These are phyloP conservation scores for Capniomyces stellatus DNA, from an alignment of 371 early-diverging fungal species.

Conservation along the genomic window DNA sequence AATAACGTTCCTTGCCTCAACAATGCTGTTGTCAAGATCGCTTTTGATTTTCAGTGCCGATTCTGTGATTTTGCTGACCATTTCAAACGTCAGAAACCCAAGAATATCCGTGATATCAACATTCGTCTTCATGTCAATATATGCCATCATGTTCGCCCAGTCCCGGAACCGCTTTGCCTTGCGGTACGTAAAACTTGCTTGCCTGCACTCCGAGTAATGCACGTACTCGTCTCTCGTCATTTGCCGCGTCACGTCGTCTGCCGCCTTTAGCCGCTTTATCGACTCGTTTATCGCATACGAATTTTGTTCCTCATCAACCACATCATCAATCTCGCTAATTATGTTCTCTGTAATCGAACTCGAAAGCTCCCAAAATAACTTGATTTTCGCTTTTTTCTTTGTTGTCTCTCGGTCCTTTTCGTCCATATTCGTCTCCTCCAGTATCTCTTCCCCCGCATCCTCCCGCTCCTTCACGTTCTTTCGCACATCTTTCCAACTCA, in stretches of 20 bases:
- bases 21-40: conserved; percentile 9
- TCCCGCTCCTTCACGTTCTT: conserved; percentile 64
- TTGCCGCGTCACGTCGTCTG: conserved; percentile 78
- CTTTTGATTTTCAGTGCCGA: conserved; percentile 62
- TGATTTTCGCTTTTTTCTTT: conserved; percentile 42
- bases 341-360: conserved; percentile 57
- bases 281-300: conserved; percentile 75
- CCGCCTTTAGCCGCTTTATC: conserved; percentile 44
- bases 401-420: conserved; percentile 8
- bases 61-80: conserved; percentile 83
- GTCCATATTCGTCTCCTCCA: conserved; percentile 48
- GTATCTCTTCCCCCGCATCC: conserved; percentile 43
- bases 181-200: conserved; percentile 92
- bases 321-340: conserved; percentile 52
- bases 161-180: conserved; percentile 88
- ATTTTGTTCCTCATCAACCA: conserved; percentile 77
- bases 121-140: conserved; percentile 72
- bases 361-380: conserved; percentile 78
- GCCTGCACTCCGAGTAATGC: conserved; percentile 93
- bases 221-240: conserved; percentile 98
- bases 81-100: conserved; percentile 92
- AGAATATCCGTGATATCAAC: conserved; percentile 92
- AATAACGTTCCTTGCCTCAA: background rate
- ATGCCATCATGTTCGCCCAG: conserved; percentile 79
- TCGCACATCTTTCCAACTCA: conserved; percentile 92